phyloP scores from a whole-genome alignment of 2,329 filamentous ascomycete species.

The Hymenoscyphus linearis region DNA sequence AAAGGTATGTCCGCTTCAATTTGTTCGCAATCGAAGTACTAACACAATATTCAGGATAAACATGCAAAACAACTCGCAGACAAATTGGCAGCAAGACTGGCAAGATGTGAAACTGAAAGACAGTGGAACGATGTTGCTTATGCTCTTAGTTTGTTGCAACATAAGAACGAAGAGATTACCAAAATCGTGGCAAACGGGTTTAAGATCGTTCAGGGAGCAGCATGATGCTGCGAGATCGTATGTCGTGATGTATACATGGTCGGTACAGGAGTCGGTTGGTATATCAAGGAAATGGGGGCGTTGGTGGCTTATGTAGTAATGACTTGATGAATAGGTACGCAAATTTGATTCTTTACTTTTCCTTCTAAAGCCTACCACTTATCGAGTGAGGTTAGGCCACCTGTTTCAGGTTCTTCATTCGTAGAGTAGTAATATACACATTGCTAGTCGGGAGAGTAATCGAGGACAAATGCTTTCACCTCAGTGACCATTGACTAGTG shows the following conservation, averaged over 20 bases:
- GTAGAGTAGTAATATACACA: too few relatives aligned
- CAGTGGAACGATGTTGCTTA: conserved; percentile 98
- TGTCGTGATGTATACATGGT: conserved; percentile 3
- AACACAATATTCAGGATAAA: conserved; percentile 64
- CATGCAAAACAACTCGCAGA: conserved; percentile 91
- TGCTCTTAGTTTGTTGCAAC: conserved; percentile 80
- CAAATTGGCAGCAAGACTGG: conserved; percentile 82
- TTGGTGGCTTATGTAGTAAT: conserved; percentile 3
- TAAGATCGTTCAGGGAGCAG: conserved; percentile 60
- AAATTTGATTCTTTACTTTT: background rate
- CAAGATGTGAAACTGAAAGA: conserved; percentile 82
- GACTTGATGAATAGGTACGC: background rate
- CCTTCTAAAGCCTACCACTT: too few relatives aligned
- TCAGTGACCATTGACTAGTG: too few relatives aligned
- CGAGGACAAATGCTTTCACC: too few relatives aligned
- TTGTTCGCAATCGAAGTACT: conserved; percentile 6
- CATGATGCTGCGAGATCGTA: conserved; percentile 34
- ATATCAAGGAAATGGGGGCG: background rate
- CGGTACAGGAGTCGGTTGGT: background rate
- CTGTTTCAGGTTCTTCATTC: too few relatives aligned
- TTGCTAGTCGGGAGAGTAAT: too few relatives aligned
- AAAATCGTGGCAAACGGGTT: conserved; percentile 74
- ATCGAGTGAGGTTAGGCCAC: too few relatives aligned
- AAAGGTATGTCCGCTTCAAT: conserved; percentile 58
- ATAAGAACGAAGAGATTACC: conserved; percentile 86